Percentiles rank a stretch among this genome's conserved stretches.
Evolutionary conservation across 257 asterid genomes (phyloP).

Genomic region (Lycium barbarum): DNA sequence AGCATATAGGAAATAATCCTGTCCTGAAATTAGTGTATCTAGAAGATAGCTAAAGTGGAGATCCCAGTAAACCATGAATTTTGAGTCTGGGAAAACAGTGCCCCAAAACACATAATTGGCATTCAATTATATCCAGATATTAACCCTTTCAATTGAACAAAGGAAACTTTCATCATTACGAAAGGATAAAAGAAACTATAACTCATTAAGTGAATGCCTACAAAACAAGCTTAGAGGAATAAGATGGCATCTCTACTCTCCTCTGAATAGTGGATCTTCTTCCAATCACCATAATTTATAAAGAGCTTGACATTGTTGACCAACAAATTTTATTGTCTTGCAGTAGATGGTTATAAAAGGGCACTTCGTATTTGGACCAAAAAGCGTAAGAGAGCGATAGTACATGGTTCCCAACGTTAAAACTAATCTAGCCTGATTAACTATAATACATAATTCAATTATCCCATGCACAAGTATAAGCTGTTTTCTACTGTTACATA

Average conservation of each 20-base stretch:
- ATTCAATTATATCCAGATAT: neutral
- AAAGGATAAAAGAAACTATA: neutral
- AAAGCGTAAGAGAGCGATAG: neutral
- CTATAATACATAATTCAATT: neutral
- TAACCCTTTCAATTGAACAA: neutral
- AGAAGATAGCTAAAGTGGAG: neutral
- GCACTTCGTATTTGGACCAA: neutral
- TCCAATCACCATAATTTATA: constrained; percentile 6
- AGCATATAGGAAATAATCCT: neutral
- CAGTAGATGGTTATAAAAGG: neutral
- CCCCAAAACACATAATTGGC: neutral
- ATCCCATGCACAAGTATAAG: neutral
- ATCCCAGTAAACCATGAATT: constrained; percentile 21
- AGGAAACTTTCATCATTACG: neutral
- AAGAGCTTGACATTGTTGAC: neutral
- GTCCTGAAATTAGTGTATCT: constrained; percentile 5
- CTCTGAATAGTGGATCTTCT: constrained; percentile 1
- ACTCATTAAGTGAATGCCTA: neutral
- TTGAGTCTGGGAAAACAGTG: neutral
- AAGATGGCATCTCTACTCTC: constrained; percentile 24
- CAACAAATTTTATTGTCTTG: neutral
- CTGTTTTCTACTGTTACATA: constrained; percentile 11
- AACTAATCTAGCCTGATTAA: neutral
- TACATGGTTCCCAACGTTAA: neutral
- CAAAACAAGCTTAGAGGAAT: neutral